Evolutionary conservation across 2,329 filamentous ascomycete species (phyloP).

Genomic region (Teratosphaeria viscida): DNA sequence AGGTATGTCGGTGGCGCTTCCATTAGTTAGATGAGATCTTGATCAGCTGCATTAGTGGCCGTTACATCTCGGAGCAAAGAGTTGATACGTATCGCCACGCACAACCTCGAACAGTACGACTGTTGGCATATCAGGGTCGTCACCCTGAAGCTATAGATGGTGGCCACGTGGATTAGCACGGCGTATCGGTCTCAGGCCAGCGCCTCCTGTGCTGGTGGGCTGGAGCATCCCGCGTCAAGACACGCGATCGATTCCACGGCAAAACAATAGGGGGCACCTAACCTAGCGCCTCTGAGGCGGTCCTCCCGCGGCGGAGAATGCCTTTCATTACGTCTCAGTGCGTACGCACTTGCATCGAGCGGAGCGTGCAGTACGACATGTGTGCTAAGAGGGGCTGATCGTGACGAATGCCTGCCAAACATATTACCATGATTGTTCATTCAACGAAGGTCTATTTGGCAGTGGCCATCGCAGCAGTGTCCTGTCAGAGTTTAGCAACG

Average conservation of each 20-base stretch:
- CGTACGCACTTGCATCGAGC: no score
- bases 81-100: not conserved
- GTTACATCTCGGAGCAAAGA: not conserved
- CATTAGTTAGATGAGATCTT: not conserved
- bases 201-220: no score
- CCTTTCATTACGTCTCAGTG: no score
- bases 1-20: not conserved
- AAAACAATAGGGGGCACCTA: no score
- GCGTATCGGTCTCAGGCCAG: not conserved
- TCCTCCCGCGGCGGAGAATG: no score
- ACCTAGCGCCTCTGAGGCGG: no score
- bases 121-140: no score
- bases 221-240: no score
- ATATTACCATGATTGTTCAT: not conserved
- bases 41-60: not conserved
- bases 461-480: conserved; percentile 16
- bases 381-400: not conserved
- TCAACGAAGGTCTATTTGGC: conserved; percentile 7
- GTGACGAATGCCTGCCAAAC: not conserved
- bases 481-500: conserved; percentile 5
- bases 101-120: not conserved
- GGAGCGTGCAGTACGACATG: not conserved
- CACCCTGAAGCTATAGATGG: not conserved
- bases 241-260: no score
- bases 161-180: not conserved